Evolutionary conservation across 1,284 basidiomycete species (phyloP).

Genomic region (Pseudozyma thailandica): DNA sequence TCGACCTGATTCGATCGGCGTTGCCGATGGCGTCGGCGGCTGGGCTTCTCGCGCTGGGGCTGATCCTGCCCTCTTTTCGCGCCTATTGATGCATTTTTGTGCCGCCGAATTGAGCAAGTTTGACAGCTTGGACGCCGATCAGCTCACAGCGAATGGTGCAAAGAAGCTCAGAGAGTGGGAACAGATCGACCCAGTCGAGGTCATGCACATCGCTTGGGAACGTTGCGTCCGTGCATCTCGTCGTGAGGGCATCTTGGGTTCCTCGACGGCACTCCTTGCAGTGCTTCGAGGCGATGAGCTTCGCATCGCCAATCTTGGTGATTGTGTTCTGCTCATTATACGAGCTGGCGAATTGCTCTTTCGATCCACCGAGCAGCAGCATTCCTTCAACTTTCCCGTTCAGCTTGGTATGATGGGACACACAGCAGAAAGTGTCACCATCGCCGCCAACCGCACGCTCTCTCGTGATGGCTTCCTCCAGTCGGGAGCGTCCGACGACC

Average conservation of each 20-base stretch:
- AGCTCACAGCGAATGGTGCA: slow-evolving; percentile 48
- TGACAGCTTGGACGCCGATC: slow-evolving; percentile 33
- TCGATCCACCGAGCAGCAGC: slow-evolving; percentile 93
- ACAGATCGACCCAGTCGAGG: slow-evolving; percentile 71
- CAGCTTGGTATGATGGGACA: slow-evolving; percentile 82
- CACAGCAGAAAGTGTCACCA: slow-evolving; percentile 75
- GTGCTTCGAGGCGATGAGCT: slow-evolving; percentile 78
- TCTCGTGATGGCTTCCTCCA: slow-evolving; percentile 52
- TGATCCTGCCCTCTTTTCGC: slow-evolving; percentile 80
- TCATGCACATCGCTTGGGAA: slow-evolving; percentile 74
- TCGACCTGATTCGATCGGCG: slow-evolving; percentile 81
- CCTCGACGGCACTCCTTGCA: slow-evolving; percentile 73
- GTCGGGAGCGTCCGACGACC: slow-evolving; percentile 49
- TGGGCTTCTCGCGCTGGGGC: slow-evolving; percentile 75
- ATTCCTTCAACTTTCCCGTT: slow-evolving; percentile 90
- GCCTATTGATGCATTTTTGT: slow-evolving; percentile 86
- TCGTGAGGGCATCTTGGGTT: slow-evolving; percentile 72
- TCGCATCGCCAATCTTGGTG: slow-evolving; percentile 89
- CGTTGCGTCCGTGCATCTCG: slow-evolving; percentile 69
- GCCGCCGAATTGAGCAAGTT: slow-evolving; percentile 71
- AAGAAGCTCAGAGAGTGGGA: slow-evolving; percentile 52
- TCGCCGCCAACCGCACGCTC: slow-evolving; percentile 54
- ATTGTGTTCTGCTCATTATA: slow-evolving; percentile 83
- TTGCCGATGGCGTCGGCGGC: slow-evolving; percentile 88
- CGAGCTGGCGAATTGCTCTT: slow-evolving; percentile 82